Conservation (phyloP, 1,284 basidiomycete genomes). For the Microbotryomycetes sp. region DNA sequence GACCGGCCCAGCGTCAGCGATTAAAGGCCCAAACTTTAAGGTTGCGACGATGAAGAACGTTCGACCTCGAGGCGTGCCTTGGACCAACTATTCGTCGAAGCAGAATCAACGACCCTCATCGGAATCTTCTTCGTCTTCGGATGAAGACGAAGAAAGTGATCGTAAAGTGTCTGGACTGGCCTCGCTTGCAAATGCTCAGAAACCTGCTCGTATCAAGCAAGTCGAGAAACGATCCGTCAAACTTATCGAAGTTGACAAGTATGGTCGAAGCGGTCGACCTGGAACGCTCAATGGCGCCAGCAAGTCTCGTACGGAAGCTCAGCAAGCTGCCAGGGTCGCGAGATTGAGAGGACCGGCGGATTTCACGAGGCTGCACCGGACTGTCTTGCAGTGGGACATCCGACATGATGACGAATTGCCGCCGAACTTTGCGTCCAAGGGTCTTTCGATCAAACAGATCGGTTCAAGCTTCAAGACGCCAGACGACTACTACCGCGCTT, state of each 20-base stretch:
- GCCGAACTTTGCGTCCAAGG: conserved; percentile 43
- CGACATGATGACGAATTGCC: conserved; percentile 54
- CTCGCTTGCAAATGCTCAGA: conserved; percentile 57
- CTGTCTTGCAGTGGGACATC: conserved; percentile 83
- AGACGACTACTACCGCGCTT: conserved; percentile 63
- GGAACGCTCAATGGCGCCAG: conserved; percentile 51
- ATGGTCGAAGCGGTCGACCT: conserved; percentile 41
- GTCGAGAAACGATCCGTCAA: conserved; percentile 46
- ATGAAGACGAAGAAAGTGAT: conserved; percentile 51
- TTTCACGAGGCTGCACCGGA: conserved; percentile 66
- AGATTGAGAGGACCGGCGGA: conserved; percentile 74
- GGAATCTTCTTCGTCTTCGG: conserved; percentile 46
- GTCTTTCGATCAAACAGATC: neutral
- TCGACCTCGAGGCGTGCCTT: conserved; percentile 28
- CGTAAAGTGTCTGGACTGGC: conserved; percentile 47
- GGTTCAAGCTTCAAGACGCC: conserved; percentile 52
- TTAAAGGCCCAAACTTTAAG: neutral
- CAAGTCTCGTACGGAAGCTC: conserved; percentile 45
- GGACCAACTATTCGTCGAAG: conserved; percentile 29
- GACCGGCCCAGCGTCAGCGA: neutral
- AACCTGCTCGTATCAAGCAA: conserved; percentile 52
- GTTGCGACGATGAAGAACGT: neutral
- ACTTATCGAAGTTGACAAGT: conserved; percentile 25
- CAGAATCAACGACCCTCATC: conserved; percentile 12
- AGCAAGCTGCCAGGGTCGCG: conserved; percentile 44